These are phyloP conservation scores for Darksidea phi DNA, from an alignment of 495 filamentous ascomycete species.

Conservation along the genomic window DNA sequence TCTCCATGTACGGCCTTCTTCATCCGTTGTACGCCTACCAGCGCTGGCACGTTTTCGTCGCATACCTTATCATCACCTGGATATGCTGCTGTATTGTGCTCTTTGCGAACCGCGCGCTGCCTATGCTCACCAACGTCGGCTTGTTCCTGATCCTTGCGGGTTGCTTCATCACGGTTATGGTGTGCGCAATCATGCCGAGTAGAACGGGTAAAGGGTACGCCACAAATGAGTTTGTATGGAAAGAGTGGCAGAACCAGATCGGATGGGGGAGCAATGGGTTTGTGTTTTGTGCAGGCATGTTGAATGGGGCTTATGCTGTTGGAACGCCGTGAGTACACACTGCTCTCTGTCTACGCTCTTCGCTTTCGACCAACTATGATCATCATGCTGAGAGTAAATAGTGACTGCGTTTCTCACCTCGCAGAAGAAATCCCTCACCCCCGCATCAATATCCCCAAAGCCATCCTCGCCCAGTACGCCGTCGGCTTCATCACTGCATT, in stretches of 20 bases:
- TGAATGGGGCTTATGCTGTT: slow-evolving; percentile 83
- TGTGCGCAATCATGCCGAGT: slow-evolving; percentile 72
- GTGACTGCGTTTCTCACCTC: slow-evolving; percentile 64
- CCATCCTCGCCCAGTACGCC: slow-evolving; percentile 46
- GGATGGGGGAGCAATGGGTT: slow-evolving; percentile 69
- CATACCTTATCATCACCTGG: slow-evolving; percentile 68
- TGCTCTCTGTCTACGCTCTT: slow-evolving; percentile 52
- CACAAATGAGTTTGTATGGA: slow-evolving; percentile 40
- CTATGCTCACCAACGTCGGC: slow-evolving; percentile 64
- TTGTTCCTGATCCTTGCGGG: slow-evolving; percentile 69
- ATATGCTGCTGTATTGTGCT: slow-evolving; percentile 61
- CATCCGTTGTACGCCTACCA: slow-evolving; percentile 62
- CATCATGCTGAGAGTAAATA: neutral
- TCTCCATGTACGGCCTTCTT: slow-evolving; percentile 70
- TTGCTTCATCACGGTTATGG: slow-evolving; percentile 68
- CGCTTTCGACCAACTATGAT: neutral
- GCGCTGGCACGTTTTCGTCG: slow-evolving; percentile 74
- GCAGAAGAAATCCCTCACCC: slow-evolving; percentile 78
- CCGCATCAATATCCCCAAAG: slow-evolving; percentile 60
- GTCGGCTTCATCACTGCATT: slow-evolving; percentile 67
- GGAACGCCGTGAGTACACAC: slow-evolving; percentile 69
- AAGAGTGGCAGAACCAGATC: slow-evolving; percentile 56
- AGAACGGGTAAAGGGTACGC: slow-evolving; percentile 38
- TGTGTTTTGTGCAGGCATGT: slow-evolving; percentile 75
- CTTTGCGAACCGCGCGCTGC: slow-evolving; percentile 67